phyloP scores from a whole-genome alignment of 169 alveolate species.

The Sarcocystis neurona region DNA sequence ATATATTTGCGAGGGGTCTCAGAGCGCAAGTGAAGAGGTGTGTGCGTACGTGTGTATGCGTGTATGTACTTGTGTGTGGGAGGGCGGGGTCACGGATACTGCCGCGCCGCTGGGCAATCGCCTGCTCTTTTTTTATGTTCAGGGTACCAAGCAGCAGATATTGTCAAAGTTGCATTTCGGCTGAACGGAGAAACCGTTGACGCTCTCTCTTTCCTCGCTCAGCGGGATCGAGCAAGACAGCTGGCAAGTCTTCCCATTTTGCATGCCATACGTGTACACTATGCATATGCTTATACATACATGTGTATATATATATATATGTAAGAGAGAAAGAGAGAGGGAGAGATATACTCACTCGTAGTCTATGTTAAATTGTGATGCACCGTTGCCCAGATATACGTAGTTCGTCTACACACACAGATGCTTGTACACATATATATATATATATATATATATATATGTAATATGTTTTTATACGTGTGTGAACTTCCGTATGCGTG shows the following conservation, averaged over 20 bases:
- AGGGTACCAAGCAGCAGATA: constrained; percentile 49
- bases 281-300: background rate
- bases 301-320: background rate
- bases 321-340: no score
- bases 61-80: no score
- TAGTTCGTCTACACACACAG: background rate
- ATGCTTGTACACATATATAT: background rate
- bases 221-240: constrained; percentile 42
- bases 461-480: no score
- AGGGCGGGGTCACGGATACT: no score
- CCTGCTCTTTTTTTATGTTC: background rate
- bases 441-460: background rate
- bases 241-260: constrained; percentile 14
- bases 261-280: background rate
- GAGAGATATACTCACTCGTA: no score
- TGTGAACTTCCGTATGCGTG: no score
- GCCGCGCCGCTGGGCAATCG: no score
- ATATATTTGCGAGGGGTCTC: background rate
- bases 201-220: constrained; percentile 51
- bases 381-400: no score
- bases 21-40: background rate
- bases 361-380: no score
- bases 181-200: constrained; percentile 62
- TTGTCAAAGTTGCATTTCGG: constrained; percentile 42
- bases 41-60: no score